These are phyloP conservation scores for Novakomyces olei DNA, from an alignment of 805 yeast genomes.

Conservation along the genomic window DNA sequence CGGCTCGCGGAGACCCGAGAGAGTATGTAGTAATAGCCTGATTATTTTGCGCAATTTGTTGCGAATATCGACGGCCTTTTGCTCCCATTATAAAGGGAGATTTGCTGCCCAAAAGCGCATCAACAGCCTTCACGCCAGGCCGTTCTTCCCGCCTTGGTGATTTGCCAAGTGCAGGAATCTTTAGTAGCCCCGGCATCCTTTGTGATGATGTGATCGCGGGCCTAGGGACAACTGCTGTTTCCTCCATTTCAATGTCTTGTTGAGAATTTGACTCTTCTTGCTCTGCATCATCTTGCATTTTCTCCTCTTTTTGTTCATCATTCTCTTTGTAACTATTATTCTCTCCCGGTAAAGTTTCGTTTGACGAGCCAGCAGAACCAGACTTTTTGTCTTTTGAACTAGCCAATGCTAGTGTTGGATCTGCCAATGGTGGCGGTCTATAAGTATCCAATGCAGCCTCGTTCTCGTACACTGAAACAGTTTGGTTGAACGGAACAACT, in stretches of 20 bases:
- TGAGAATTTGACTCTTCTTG: slow-evolving; percentile 3
- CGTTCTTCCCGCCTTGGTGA: slow-evolving; percentile 9
- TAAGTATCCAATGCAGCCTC: too few species aligned
- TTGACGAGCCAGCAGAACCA: too few species aligned
- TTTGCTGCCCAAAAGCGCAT: neutral
- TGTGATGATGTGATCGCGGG: neutral
- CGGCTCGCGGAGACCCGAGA: neutral
- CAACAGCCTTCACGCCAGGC: neutral
- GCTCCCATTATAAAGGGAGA: neutral
- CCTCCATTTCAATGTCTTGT: slow-evolving; percentile 5
- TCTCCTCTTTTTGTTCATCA: neutral
- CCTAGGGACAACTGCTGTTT: neutral
- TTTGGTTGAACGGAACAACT: too few species aligned
- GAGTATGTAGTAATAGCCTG: neutral
- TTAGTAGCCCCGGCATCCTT: neutral
- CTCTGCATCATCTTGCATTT: neutral
- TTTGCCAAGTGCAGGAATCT: slow-evolving; percentile 7
- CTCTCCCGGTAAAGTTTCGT: too few species aligned
- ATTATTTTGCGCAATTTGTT: too few species aligned
- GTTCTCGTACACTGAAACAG: too few species aligned
- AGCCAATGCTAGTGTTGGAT: neutral
- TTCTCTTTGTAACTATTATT: too few species aligned
- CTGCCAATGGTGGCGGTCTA: neutral
- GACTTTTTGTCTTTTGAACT: neutral
- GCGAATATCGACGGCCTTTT: neutral